Percentiles rank a stretch among this genome's conserved stretches.
These are phyloP conservation scores for Ustanciosporium gigantosporum DNA, from an alignment of 1,284 basidiomycete genomes.

Conservation along the genomic window DNA sequence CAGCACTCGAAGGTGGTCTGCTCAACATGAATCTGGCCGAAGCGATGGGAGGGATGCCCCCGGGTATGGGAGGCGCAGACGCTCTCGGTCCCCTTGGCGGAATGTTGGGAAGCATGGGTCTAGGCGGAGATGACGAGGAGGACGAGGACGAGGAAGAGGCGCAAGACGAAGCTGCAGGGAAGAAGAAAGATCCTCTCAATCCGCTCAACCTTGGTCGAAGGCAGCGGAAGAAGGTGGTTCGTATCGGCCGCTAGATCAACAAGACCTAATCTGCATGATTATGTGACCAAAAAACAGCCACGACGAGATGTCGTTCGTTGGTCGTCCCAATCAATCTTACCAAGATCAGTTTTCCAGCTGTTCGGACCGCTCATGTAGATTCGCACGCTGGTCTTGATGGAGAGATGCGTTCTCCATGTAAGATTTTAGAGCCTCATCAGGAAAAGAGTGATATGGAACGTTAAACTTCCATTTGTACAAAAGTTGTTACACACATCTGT, in stretches of 20 bases:
- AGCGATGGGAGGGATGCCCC: conserved; percentile 51
- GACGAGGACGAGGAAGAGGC: conserved; percentile 30
- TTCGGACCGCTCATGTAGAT: too few relatives aligned
- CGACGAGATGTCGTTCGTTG: too few relatives aligned
- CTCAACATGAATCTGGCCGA: conserved; percentile 54
- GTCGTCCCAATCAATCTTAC: too few relatives aligned
- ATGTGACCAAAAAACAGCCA: too few relatives aligned
- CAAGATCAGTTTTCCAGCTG: too few relatives aligned
- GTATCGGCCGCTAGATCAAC: conserved; percentile 50
- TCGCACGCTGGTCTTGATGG: too few relatives aligned
- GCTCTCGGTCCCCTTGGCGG: conserved; percentile 51
- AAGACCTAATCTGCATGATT: too few relatives aligned
- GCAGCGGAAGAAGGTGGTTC: conserved; percentile 55
- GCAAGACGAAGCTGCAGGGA: conserved; percentile 16
- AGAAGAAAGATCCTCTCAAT: conserved; percentile 39
- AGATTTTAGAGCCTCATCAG: too few relatives aligned
- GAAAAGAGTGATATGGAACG: too few relatives aligned
- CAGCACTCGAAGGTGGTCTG: conserved; percentile 48
- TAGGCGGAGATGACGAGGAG: conserved; percentile 53
- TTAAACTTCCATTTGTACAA: too few relatives aligned
- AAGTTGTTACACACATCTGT: too few relatives aligned
- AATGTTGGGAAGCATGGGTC: conserved; percentile 55
- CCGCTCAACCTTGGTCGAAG: conserved; percentile 44
- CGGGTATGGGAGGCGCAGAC: conserved; percentile 27
- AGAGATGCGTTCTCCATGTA: too few relatives aligned